Percentiles rank a stretch among this genome's conserved stretches.
Conservation (phyloP, 129 eudicot genomes). For the Kitagawia praeruptora region DNA sequence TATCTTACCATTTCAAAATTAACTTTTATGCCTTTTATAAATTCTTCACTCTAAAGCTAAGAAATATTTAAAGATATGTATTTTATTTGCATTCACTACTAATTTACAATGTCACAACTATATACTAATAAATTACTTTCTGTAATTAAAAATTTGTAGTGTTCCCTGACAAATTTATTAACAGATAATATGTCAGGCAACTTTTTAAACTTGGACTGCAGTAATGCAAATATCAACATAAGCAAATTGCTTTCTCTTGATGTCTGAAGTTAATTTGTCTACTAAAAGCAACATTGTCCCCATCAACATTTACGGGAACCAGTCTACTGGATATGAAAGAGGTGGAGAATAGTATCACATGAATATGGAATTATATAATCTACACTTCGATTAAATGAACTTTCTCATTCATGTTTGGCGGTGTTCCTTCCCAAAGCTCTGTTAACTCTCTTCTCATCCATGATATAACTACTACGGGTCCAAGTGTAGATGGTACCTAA, state of each 20-base stretch:
- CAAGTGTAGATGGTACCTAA: slow-evolving; percentile 89
- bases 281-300: background rate
- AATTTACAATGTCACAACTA: too few species aligned
- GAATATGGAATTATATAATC: slow-evolving; percentile 1
- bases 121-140: background rate
- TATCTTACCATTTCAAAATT: too few species aligned
- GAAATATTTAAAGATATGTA: too few species aligned
- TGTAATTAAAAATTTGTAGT: background rate
- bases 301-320: background rate
- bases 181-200: background rate
- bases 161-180: background rate
- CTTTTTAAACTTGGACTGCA: background rate
- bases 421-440: slow-evolving; percentile 91
- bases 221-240: background rate
- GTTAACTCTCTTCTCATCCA: slow-evolving; percentile 78
- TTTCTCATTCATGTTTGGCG: slow-evolving; percentile 43
- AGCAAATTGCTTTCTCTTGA: background rate
- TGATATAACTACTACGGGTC: slow-evolving; percentile 60
- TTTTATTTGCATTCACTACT: background rate
- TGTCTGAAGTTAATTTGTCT: background rate
- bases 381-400: slow-evolving; percentile 49
- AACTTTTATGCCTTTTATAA: too few species aligned
- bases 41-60: background rate
- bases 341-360: background rate
- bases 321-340: background rate